Percentiles rank a stretch among this genome's conserved stretches.
Conservation (phyloP, 306 rosid genomes). For the Elaeagnus macrophylla region DNA sequence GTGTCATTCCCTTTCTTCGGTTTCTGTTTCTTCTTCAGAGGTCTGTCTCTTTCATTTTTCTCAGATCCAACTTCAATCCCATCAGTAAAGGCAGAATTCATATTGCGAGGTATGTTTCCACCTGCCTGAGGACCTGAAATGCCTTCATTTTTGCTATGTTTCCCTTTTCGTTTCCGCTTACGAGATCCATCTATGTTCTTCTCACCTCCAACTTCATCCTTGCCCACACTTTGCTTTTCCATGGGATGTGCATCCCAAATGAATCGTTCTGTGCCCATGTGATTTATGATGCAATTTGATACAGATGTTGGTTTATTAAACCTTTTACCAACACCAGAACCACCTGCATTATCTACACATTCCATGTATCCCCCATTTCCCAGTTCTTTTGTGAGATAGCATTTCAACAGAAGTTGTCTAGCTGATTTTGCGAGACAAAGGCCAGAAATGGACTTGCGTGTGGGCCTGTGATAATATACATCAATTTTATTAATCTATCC, state of each 20-base stretch:
- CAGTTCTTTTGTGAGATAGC: neutral
- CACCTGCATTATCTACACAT: neutral
- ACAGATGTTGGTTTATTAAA: neutral
- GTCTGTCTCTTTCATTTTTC: neutral
- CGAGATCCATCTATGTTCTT: too few species aligned
- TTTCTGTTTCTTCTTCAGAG: too few species aligned
- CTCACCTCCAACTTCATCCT: too few species aligned
- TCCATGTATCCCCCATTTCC: neutral
- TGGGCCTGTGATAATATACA: slow-evolving; percentile 9
- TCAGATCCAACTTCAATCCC: neutral
- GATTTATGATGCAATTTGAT: too few species aligned
- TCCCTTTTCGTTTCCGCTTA: too few species aligned
- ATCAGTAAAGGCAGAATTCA: neutral
- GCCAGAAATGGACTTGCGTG: slow-evolving; percentile 13
- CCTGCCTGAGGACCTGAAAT: neutral
- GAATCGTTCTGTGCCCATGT: too few species aligned
- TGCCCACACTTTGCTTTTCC: too few species aligned
- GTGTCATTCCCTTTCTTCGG: neutral
- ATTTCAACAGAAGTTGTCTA: slow-evolving; percentile 14
- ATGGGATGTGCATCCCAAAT: too few species aligned
- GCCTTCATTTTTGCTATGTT: too few species aligned
- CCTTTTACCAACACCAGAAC: slow-evolving; percentile 2
- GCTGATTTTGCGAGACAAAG: slow-evolving; percentile 16
- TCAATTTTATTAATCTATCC: neutral
- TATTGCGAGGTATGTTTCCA: too few species aligned